Conservation (phyloP, 2,329 filamentous ascomycete species). For the Ophiostoma tasmaniense region DNA sequence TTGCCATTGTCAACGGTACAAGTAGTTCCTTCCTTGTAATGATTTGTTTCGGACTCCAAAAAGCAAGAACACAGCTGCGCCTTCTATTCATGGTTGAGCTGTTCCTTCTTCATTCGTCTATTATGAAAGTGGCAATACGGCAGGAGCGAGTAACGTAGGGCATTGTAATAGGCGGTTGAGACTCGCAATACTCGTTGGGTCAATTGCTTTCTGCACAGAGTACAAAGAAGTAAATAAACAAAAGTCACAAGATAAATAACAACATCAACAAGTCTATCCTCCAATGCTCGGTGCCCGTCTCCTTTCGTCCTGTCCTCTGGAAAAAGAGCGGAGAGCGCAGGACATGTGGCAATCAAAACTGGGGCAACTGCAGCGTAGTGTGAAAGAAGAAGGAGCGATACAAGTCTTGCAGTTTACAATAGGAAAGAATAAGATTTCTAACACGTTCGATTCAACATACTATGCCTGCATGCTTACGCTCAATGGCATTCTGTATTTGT, state of each 20-base stretch:
- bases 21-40: not conserved
- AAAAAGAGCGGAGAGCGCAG: not conserved
- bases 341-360: slow-evolving; percentile 10
- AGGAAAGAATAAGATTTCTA: not conserved
- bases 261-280: not conserved
- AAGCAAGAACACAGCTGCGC: not conserved
- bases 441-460: not conserved
- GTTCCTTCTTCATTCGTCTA: not conserved
- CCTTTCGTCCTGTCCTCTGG: not conserved
- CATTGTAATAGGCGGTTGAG: not conserved
- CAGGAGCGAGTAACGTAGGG: not conserved
- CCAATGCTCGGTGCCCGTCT: not conserved
- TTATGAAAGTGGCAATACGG: not conserved
- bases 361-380: slow-evolving; percentile 9
- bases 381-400: slow-evolving; percentile 6
- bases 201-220: not conserved
- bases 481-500: too few species aligned
- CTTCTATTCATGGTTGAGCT: not conserved
- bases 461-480: too few species aligned
- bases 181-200: not conserved
- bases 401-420: not conserved
- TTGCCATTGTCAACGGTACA: not conserved
- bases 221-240: not conserved
- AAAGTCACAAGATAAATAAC: not conserved
- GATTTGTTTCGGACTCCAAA: not conserved